Conservation (phyloP, 441 rosid genomes). For the Cnidoscolus chayamansa region DNA sequence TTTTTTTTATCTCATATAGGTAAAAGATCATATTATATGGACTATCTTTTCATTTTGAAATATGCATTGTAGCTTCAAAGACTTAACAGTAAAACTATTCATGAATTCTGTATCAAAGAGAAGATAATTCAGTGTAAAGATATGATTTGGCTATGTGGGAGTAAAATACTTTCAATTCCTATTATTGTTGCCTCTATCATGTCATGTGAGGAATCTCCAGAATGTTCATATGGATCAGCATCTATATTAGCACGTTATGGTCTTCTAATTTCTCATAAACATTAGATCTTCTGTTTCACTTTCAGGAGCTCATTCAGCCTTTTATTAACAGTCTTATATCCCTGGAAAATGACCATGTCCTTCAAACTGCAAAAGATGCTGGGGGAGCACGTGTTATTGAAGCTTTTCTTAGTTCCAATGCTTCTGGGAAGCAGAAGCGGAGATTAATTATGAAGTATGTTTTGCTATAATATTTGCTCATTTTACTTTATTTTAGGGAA, state of each 20-base stretch:
- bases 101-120: not conserved
- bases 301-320: slow-evolving; percentile 72
- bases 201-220: not conserved
- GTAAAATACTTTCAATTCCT: not conserved
- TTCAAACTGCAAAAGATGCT: slow-evolving; percentile 67
- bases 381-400: slow-evolving; percentile 81
- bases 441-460: slow-evolving; percentile 70
- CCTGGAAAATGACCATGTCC: slow-evolving; percentile 64
- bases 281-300: slow-evolving; percentile 15
- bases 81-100: not conserved
- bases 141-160: not conserved
- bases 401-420: slow-evolving; percentile 72
- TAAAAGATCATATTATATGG: not conserved
- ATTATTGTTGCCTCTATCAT: not conserved
- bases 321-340: slow-evolving; percentile 59
- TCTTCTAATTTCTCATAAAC: not conserved
- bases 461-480: slow-evolving; percentile 14
- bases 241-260: not conserved
- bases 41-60: not conserved
- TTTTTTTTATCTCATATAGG: not conserved
- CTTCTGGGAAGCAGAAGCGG: slow-evolving; percentile 70
- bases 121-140: not conserved
- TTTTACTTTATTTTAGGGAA: slow-evolving; percentile 21
- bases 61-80: not conserved
- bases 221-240: not conserved